phyloP scores from a whole-genome alignment of 768 basidiomycete genomes.

The Kwoniella shandongensis region DNA sequence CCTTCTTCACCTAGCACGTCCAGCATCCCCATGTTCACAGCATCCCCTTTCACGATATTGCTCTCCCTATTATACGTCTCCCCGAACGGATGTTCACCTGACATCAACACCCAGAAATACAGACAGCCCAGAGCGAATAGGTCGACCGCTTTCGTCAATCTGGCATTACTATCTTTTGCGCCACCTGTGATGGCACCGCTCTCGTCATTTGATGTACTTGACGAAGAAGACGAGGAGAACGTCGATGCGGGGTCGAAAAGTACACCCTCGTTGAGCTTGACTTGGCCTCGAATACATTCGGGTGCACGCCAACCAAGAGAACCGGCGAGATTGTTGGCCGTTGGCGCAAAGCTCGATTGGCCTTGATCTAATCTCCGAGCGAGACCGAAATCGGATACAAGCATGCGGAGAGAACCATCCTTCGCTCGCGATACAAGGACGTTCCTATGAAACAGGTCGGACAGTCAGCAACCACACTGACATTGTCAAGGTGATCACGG shows the following conservation, averaged over 20 bases:
- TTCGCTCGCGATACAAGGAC: conserved; percentile 80
- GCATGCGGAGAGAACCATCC: conserved; percentile 55
- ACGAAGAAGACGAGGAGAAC: conserved; percentile 27
- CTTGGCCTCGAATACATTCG: conserved; percentile 90
- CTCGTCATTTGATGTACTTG: conserved; percentile 20
- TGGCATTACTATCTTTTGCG: conserved; percentile 60
- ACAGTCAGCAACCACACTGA: conserved; percentile 1
- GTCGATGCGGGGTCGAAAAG: conserved; percentile 47
- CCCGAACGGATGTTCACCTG: conserved; percentile 90
- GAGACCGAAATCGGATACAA: conserved; percentile 85
- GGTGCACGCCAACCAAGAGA: conserved; percentile 98
- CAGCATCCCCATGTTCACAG: conserved; percentile 68
- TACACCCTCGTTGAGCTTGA: conserved; percentile 75
- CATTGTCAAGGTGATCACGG: no score
- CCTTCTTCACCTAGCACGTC: conserved; percentile 89
- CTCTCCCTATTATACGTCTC: conserved; percentile 89
- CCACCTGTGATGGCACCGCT: conserved; percentile 49
- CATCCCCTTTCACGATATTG: conserved; percentile 79
- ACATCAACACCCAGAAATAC: conserved; percentile 88
- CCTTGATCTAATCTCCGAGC: conserved; percentile 94
- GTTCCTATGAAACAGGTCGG: conserved; percentile 57
- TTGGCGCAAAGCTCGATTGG: conserved; percentile 94
- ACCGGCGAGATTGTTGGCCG: conserved; percentile 79
- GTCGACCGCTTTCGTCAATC: conserved; percentile 92
- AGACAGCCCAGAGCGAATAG: conserved; percentile 94